Base-by-base conservation (phyloP, 2,329 filamentous ascomycete genomes). In the Venturia oleaginea region DNA sequence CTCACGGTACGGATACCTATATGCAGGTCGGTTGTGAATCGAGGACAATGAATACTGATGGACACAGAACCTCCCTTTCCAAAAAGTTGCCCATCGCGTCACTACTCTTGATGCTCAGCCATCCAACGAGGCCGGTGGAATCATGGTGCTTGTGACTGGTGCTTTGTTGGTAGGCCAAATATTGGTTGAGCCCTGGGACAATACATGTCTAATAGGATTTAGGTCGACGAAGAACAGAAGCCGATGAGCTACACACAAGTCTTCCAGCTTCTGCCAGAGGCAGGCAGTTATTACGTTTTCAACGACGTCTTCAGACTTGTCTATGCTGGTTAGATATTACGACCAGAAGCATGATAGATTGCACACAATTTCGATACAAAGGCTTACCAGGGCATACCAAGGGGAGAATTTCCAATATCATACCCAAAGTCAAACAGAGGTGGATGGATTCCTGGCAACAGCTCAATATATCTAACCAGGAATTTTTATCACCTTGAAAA, bases 281-380 rank as follows among this genome's bases (percentile, higher is more conserved):
- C 72, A 61, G 88, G 86, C 70, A 86, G 83, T 78, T 96, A 89
- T 81, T 97, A 85, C 76, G 89, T 97, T 75, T 88, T 87, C 81
- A 97, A 97, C 82, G 93, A 97, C 77, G 80, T 97, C 76, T 97
- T 97, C 86, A 90, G 90, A 79, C 85, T 97, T 67, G 84, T 96
- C 70, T 93, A 90, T 78, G 75, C 78, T 15, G 64, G 64, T 4
- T 57, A 57, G 30, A 57, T 51, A 51, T 2, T 11, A 27, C 10
- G 4, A 15, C 15, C 8, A 22, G 46, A 13, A 8, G 10, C 17
- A n/a, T 17, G 7, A 43, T n/a, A n/a, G n/a, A 17, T 7, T 17
- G 40, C 17, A 13, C 6, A 22, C 46, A 51, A 51, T 17, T 51
- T 51, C 5, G 22, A 51, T 27, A 17, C 13, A 7, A 13, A 51